Evolutionary conservation across 1,284 basidiomycete genomes (phyloP).

Genomic region (Cutaneotrichosporon sp.): DNA sequence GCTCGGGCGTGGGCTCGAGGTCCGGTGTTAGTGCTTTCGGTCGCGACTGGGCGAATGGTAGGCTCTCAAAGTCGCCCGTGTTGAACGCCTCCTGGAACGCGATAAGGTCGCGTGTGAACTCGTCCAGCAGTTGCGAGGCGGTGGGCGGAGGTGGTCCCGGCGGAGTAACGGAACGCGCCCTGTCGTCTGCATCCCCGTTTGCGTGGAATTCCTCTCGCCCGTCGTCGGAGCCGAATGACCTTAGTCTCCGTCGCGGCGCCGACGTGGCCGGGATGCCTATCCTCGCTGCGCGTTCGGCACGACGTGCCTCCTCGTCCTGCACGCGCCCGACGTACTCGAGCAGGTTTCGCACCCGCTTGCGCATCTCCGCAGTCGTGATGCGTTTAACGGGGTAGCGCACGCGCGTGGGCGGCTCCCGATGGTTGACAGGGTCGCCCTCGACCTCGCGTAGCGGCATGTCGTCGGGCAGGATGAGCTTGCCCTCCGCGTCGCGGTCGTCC

Average conservation of each 20-base stretch:
- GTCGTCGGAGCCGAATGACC: conserved; percentile 18
- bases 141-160: conserved; percentile 18
- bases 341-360: conserved; percentile 85
- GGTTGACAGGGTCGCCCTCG: conserved; percentile 48
- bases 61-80: conserved; percentile 48
- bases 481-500: conserved; percentile 39
- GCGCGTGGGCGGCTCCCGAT: conserved; percentile 80
- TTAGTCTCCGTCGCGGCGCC: conserved; percentile 16
- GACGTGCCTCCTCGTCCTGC: conserved; percentile 71
- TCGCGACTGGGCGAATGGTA: conserved; percentile 30
- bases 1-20: conserved; percentile 3
- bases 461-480: conserved; percentile 36
- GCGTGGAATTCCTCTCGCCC: conserved; percentile 17
- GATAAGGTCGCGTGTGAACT: conserved; percentile 80
- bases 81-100: conserved; percentile 83
- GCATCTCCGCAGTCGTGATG: conserved; percentile 94
- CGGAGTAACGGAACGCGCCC: not conserved
- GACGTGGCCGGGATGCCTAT: conserved; percentile 55
- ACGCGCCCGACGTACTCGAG: conserved; percentile 73
- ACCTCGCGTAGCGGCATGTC: conserved; percentile 34
- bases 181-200: conserved; percentile 6
- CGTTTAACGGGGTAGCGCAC: conserved; percentile 92
- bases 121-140: conserved; percentile 80
- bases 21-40: conserved; percentile 9
- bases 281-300: conserved; percentile 66